Conservation (phyloP, 495 filamentous ascomycete genomes). For the Tuber magnatum region DNA sequence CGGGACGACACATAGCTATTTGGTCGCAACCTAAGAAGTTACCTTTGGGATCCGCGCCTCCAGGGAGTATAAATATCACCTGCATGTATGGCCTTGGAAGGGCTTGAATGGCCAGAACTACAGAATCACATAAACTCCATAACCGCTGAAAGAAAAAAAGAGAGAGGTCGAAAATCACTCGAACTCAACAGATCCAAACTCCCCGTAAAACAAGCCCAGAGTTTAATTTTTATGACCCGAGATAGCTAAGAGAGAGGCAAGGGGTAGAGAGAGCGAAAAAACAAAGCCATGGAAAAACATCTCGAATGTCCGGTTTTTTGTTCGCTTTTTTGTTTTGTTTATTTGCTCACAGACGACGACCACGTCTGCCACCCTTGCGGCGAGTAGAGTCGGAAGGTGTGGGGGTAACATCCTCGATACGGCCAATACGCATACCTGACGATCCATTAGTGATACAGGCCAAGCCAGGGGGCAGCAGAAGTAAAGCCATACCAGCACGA, state of each 20-base stretch:
- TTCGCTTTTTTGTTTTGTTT: conserved; percentile 30
- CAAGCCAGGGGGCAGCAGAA: not conserved
- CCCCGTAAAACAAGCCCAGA: conserved; percentile 32
- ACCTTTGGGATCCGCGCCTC: not conserved
- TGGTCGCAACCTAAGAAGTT: not conserved
- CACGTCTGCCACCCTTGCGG: conserved; percentile 99
- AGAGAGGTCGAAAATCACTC: not conserved
- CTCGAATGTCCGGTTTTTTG: conserved; percentile 13
- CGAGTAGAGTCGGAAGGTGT: conserved; percentile 97
- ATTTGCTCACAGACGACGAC: conserved; percentile 81
- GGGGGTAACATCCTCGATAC: conserved; percentile 98
- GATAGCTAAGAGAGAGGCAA: conserved; percentile 17
- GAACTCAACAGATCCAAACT: conserved; percentile 17
- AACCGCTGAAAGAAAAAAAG: not conserved
- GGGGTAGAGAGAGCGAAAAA: conserved; percentile 14
- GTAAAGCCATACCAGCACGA: conserved; percentile 51
- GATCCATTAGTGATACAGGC: not conserved
- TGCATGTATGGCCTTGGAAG: not conserved
- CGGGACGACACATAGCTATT: not conserved
- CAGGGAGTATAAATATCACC: not conserved
- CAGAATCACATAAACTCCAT: not conserved
- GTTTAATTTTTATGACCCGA: conserved; percentile 32
- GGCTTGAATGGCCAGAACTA: not conserved
- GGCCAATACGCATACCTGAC: conserved; percentile 91
- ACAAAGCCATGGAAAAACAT: conserved; percentile 10